A percentile compares a stretch with the other conserved stretches of the same genome.
These are phyloP conservation scores for Beauveria sp. DNA, from an alignment of 2,329 filamentous ascomycete genomes.

Conservation along the genomic window DNA sequence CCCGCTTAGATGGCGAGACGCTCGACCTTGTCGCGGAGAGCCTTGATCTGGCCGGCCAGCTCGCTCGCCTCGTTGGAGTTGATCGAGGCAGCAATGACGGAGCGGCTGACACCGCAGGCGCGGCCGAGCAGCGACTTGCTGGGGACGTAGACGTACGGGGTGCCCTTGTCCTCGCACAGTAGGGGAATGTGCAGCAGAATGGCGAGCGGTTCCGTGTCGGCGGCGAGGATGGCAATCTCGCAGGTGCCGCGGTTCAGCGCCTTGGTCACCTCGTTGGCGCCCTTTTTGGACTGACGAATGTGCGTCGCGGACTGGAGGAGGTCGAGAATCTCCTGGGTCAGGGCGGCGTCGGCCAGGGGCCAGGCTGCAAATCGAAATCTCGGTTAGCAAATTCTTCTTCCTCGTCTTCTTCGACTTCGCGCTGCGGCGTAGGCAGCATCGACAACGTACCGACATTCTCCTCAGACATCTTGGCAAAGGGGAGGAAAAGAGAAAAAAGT, in stretches of 20 bases:
- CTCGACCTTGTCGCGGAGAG: constrained; percentile 92
- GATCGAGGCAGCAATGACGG: constrained; percentile 82
- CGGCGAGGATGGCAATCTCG: constrained; percentile 83
- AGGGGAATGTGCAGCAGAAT: constrained; percentile 87
- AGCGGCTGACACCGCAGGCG: constrained; percentile 79
- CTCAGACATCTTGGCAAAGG: constrained; percentile 17
- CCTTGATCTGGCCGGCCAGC: constrained; percentile 77
- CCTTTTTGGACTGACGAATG: constrained; percentile 74
- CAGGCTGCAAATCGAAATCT: constrained; percentile 40
- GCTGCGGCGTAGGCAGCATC: no score
- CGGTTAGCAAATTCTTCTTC: not conserved
- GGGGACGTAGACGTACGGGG: constrained; percentile 60
- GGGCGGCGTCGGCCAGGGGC: constrained; percentile 64
- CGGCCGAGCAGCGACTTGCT: constrained; percentile 80
- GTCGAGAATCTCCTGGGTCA: constrained; percentile 77
- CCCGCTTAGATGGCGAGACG: constrained; percentile 77
- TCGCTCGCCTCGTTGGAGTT: constrained; percentile 89
- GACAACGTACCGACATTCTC: constrained; percentile 19
- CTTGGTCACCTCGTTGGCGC: constrained; percentile 79
- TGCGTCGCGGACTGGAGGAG: constrained; percentile 66
- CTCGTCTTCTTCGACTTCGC: not conserved
- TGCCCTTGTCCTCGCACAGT: constrained; percentile 73
- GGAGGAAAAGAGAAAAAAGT: not conserved
- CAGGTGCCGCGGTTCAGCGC: constrained; percentile 84
- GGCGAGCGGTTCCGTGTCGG: constrained; percentile 76